These are phyloP conservation scores for Notholithocarpus densiflorus DNA, from an alignment of 306 rosid genomes.

Conservation along the genomic window DNA sequence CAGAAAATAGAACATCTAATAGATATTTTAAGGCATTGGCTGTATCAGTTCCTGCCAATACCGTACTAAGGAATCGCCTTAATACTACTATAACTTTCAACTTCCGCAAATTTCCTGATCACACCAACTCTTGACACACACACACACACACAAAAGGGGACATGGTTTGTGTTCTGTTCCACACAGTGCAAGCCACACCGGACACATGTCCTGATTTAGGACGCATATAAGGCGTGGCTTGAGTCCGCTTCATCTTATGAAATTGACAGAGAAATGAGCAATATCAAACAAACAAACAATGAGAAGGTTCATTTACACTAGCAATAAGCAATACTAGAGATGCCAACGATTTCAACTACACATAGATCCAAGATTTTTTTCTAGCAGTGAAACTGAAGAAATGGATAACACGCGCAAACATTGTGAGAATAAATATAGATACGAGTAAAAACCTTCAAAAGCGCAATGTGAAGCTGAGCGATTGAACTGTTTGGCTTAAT, in stretches of 20 bases:
- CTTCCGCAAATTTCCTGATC: not conserved
- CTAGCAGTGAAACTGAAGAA: not conserved
- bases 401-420: not conserved
- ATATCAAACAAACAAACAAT: not conserved
- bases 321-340: not conserved
- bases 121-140: not conserved
- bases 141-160: not conserved
- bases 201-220: not conserved
- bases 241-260: not conserved
- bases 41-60: not conserved
- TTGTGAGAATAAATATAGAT: not conserved
- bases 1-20: not conserved
- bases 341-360: not conserved
- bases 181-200: no score
- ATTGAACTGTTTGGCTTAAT: conserved; percentile 50
- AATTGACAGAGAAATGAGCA: not conserved
- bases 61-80: not conserved
- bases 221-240: no score
- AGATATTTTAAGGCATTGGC: not conserved
- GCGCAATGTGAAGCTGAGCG: conserved; percentile 66
- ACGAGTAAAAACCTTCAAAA: conserved; percentile 59
- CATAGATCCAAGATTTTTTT: no score
- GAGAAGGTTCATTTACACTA: not conserved
- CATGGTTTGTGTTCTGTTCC: no score
- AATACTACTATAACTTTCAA: not conserved